phyloP scores from a whole-genome alignment of 176 grass and related monocot genomes.

The Tillandsia leiboldiana region DNA sequence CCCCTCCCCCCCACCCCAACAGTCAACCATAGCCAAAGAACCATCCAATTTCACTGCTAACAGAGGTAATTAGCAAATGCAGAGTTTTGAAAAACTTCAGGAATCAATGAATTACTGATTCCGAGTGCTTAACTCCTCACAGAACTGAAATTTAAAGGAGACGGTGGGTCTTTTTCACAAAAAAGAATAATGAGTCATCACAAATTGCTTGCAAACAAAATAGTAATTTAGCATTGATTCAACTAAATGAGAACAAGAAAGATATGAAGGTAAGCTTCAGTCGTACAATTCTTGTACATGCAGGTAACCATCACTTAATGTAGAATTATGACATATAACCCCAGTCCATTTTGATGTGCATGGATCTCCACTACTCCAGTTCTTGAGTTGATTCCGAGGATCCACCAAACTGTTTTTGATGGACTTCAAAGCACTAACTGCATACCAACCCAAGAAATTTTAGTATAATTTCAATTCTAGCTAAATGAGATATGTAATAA shows the following conservation, averaged over 20 bases:
- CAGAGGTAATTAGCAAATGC: too few relatives aligned
- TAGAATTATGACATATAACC: conserved; percentile 64
- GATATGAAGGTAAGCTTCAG: conserved; percentile 12
- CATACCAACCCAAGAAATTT: conserved; percentile 23
- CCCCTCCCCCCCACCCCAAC: too few relatives aligned
- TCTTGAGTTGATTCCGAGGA: conserved; percentile 28
- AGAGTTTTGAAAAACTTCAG: background rate
- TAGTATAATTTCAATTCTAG: conserved; percentile 2
- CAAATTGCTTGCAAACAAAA: conserved; percentile 16
- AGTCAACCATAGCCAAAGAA: too few relatives aligned
- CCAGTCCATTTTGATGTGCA: conserved; percentile 65
- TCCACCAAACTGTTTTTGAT: conserved; percentile 56
- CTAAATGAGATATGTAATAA: background rate
- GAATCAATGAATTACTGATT: background rate
- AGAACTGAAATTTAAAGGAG: background rate
- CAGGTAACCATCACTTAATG: conserved; percentile 51
- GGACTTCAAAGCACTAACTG: conserved; percentile 64
- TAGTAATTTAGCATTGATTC: conserved; percentile 12
- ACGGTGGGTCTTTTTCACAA: background rate
- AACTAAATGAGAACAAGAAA: background rate
- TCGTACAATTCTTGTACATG: conserved; percentile 89
- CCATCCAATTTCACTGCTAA: too few relatives aligned
- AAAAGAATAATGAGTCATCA: background rate
- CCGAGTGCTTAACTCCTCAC: background rate
- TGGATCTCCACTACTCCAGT: conserved; percentile 79